Base-by-base conservation (phyloP, 2,329 filamentous ascomycete species). In the Fusarium protoensiforme region DNA sequence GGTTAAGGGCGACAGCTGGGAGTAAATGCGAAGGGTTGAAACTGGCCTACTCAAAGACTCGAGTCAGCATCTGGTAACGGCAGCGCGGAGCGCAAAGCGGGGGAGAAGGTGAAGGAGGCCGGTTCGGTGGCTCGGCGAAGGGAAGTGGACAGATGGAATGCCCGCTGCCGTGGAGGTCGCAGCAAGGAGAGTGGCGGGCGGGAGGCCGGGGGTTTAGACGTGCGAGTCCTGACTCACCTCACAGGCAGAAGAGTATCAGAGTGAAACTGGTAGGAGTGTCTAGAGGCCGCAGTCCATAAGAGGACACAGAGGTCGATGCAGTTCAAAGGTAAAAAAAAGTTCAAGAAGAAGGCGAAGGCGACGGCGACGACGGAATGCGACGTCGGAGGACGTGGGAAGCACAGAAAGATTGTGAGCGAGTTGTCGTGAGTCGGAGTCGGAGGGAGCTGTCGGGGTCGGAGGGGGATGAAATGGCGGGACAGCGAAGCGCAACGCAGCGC, bases 391-490 rank as follows among this genome's bases (percentile, higher is more conserved):
- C 57, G 64, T 69, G 64, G 67, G 70, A 72, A 67, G 66, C 73
- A 75, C 68, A 69, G 75, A 67, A 71, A 48, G 68, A 67, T 69
- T 73, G 76, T 75, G 73, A 57, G 64, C 70, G 70, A 73, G 64
- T 63, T 70, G 74, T 77, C 68, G 64, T 75, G 71, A 75, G 75
- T 74, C 71, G 64, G 66, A 75, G 64, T 69, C 71, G 67, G 72
- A 75, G 72, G 68, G 71, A 77, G 72, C 68, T 61, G 70, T 68
- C 73, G 51, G 73, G 72, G 67, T 69, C 58, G 72, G 71, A 75
- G 71, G 68, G 72, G 76, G 73, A 75, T 75, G 76, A 78, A 78
- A 78, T 77, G 76, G 76, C 62, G 73, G 76, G 76, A 61, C 71
- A 75, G 76, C 71, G n/a, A n/a, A n/a, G n/a, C n/a, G 74, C 73